Evolutionary conservation across 169 alveolate species (phyloP).

Genomic region (Cryptosporidium meleagridis): DNA sequence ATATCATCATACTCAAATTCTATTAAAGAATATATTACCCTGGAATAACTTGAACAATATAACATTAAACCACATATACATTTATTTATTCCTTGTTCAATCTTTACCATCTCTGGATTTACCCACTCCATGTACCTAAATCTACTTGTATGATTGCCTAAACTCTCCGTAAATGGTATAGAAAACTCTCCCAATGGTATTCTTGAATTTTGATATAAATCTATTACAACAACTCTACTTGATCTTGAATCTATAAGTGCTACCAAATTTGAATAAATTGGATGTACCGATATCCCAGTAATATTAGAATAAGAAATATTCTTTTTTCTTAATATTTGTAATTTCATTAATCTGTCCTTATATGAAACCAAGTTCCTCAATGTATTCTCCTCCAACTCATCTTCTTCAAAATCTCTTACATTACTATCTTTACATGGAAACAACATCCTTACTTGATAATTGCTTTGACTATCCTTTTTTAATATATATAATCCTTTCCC

Average conservation of each 20-base stretch:
- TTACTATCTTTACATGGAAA: constrained; percentile 34
- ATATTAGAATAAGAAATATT: constrained; percentile 41
- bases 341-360: constrained; percentile 33
- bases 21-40: constrained; percentile 15
- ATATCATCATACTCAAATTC: not conserved
- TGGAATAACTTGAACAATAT: constrained; percentile 17
- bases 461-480: not conserved
- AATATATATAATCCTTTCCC: constrained; percentile 44
- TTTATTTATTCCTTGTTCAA: not conserved
- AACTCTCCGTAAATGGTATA: constrained; percentile 65
- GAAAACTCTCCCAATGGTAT: constrained; percentile 62
- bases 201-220: constrained; percentile 38
- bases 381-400: constrained; percentile 2
- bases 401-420: not conserved
- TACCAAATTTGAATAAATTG: constrained; percentile 25
- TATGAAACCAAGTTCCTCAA: constrained; percentile 17
- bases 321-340: constrained; percentile 40
- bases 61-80: constrained; percentile 21
- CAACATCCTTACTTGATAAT: not conserved
- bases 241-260: constrained; percentile 43
- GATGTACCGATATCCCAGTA: constrained; percentile 65
- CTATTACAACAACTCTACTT: constrained; percentile 47
- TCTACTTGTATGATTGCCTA: constrained; percentile 36
- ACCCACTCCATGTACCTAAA: constrained; percentile 54
- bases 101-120: not conserved